These are phyloP conservation scores for Plasmodium gonderi DNA, from an alignment of 169 alveolate species.

Conservation along the genomic window DNA sequence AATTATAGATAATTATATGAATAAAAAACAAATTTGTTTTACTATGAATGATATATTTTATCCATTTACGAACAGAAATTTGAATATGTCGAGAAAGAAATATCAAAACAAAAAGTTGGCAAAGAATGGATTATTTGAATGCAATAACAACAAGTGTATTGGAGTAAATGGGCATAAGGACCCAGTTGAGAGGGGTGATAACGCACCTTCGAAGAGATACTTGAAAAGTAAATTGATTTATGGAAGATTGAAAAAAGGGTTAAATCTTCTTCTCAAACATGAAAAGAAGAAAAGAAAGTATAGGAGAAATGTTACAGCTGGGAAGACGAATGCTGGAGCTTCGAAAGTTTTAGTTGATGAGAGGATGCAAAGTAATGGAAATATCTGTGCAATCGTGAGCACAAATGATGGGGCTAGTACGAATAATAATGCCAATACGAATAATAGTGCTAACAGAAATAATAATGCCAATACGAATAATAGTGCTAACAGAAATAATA, in stretches of 20 bases:
- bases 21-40: slow-evolving; percentile 18
- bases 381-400: too few relatives aligned
- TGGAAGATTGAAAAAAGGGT: slow-evolving; percentile 36
- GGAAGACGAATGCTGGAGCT: not conserved
- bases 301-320: not conserved
- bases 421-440: not conserved
- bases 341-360: not conserved
- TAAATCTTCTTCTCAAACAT: slow-evolving; percentile 28
- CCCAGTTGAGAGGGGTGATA: slow-evolving; percentile 1
- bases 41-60: slow-evolving; percentile 50
- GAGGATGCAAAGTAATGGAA: not conserved
- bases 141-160: not conserved
- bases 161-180: not conserved
- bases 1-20: slow-evolving; percentile 29
- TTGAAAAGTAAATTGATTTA: slow-evolving; percentile 20
- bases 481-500: not conserved
- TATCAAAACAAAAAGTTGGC: slow-evolving; percentile 17
- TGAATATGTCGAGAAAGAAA: slow-evolving; percentile 22
- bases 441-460: not conserved
- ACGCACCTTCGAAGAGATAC: not conserved
- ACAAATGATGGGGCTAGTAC: not conserved
- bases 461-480: not conserved
- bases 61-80: slow-evolving; percentile 22
- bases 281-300: slow-evolving; percentile 44
- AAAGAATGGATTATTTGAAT: not conserved